phyloP scores from a whole-genome alignment of 2,329 filamentous ascomycete species.

The Madurella fahalii region DNA sequence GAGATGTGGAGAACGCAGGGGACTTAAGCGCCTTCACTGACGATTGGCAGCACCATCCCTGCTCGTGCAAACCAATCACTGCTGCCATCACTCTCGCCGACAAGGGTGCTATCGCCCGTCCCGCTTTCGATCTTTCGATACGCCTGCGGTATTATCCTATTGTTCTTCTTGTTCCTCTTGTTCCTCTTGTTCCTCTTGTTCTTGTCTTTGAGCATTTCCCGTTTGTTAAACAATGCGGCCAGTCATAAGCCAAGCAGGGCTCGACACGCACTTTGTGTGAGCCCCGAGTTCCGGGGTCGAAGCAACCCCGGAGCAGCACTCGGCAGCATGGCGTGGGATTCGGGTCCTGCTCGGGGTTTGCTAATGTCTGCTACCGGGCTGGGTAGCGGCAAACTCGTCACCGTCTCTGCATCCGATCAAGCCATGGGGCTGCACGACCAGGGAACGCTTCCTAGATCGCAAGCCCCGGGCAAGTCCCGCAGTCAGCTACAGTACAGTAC shows the following conservation, averaged over 20 bases:
- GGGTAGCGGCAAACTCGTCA: too few species aligned
- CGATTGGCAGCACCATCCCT: conserved; percentile 24
- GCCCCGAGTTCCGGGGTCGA: too few species aligned
- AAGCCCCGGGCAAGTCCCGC: not conserved
- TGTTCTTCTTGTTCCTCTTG: conserved; percentile 23
- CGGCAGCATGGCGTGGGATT: too few species aligned
- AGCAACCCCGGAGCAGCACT: too few species aligned
- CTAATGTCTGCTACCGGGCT: too few species aligned
- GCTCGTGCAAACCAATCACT: conserved; percentile 23
- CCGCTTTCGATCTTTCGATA: conserved; percentile 23
- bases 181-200: conserved; percentile 23
- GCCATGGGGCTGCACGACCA: too few species aligned
- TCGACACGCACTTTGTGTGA: too few species aligned
- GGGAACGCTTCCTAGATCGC: not conserved
- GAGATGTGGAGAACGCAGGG: conserved; percentile 15
- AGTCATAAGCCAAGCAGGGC: too few species aligned
- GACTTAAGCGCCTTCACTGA: conserved; percentile 26
- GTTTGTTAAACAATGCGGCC: conserved; percentile 8
- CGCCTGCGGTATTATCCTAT: conserved; percentile 18
- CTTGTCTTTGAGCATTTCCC: conserved; percentile 4
- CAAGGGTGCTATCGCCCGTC: conserved; percentile 21
- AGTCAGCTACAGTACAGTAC: too few species aligned
- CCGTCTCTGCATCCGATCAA: too few species aligned
- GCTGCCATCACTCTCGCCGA: conserved; percentile 23
- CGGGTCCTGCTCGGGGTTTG: too few species aligned